Base-by-base conservation (phyloP, 352 stramenopile species). In the Halophytophthora polymorphica region DNA sequence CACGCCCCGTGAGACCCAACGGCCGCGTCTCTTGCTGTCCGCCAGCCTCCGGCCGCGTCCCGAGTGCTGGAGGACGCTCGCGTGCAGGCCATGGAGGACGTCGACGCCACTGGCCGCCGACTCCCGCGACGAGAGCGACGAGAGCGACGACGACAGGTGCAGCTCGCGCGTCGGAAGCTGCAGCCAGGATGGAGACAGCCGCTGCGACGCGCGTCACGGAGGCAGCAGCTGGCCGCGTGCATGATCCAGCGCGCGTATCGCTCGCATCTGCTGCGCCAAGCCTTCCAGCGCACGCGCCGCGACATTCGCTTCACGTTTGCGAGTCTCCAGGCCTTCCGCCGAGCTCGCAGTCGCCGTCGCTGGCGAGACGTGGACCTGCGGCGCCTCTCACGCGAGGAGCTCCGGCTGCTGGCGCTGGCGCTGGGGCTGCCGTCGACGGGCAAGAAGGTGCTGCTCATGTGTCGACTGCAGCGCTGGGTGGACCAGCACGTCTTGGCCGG, bases 201-300 rank as follows among this genome's bases (percentile, higher is more conserved):
- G 45, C 57, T 62, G 11, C 47, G 70, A 8, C 39, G 70, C 43
- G 59, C 66, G 58, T 62, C 70, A 52, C 61, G 71, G 14, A 61
- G 65, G 3, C 77, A 72, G 53, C 36, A 69, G 18, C 53, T 84
- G 23, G 83, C 78, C 14, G 74, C 69, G 2, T 60, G 64, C 3
- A 88, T 90, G 76, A 90, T 93, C 53, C 79, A 93, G 53, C 71
- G 77, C 15, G 60, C 53, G 19, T 90, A 81, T 39, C 77, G 83
- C 18, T 76, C 61, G 7, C 82, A 83, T 45, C 54, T 86, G 53
- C 54, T 88, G 38, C 78, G 73, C 37, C 69, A 73, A 8, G 72
- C 69, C n/a, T 87, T 88, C 54, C 70, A 68, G 31, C 41, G 65
- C 28, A 73, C 45, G n/a, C 67, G 74, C 10, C 49, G 68, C 29